Conservation (phyloP, 306 rosid genomes). For the Acacia crassicarpa region DNA sequence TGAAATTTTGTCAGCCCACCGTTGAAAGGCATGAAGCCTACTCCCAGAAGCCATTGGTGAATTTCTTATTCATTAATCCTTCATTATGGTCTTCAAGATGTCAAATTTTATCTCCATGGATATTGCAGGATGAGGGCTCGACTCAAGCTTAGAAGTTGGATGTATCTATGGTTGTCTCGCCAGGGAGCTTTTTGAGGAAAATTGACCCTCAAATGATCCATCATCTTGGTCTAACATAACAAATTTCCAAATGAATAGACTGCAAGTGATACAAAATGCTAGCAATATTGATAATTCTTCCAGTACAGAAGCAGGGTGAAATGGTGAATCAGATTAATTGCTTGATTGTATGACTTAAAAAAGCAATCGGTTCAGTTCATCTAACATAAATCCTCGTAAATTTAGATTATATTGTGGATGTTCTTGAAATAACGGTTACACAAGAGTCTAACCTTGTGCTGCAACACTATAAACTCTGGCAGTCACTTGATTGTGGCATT, state of each 20-base stretch:
- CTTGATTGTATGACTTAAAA: constrained; percentile 7
- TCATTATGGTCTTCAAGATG: neutral
- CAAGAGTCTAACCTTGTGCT: constrained; percentile 32
- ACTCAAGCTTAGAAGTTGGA: neutral
- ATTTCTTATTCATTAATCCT: neutral
- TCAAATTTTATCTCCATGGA: neutral
- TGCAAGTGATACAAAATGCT: neutral
- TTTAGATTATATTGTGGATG: constrained; percentile 21
- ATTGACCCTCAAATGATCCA: neutral
- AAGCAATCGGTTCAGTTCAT: constrained; percentile 27
- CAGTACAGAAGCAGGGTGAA: neutral
- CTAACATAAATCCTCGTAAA: neutral
- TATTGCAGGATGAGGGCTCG: neutral
- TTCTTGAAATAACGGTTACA: constrained; percentile 22
- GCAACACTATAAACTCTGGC: constrained; percentile 40
- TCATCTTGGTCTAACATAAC: neutral
- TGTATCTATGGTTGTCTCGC: neutral
- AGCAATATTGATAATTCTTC: constrained; percentile 3
- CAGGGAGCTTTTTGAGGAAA: neutral
- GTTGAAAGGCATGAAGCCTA: too few relatives aligned
- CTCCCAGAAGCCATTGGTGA: neutral
- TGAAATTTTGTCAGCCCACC: neutral
- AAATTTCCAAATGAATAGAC: neutral
- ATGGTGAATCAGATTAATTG: neutral
- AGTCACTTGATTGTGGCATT: constrained; percentile 31